Conservation (phyloP, 2,329 filamentous ascomycete species). For the Blastomyces gilchristii region DNA sequence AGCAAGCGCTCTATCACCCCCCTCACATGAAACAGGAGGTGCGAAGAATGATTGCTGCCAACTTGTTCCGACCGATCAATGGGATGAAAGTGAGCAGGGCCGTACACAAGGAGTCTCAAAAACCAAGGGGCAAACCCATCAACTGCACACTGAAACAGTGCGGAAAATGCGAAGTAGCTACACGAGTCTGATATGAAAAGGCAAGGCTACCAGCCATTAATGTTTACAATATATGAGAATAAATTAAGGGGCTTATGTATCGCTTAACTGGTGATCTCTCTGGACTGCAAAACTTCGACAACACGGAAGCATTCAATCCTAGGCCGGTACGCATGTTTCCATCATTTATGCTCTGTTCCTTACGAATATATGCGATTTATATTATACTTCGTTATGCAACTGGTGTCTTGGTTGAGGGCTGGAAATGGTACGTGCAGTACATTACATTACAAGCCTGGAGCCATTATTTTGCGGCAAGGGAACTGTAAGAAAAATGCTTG, state of each 20-base stretch:
- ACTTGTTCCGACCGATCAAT: background rate
- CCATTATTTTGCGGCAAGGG: background rate
- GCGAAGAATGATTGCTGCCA: constrained; percentile 5
- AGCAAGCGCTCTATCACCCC: background rate
- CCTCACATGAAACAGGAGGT: background rate
- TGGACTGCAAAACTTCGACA: background rate
- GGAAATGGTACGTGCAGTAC: background rate
- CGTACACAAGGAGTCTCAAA: background rate
- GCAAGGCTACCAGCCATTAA: background rate
- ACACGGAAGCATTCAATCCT: background rate
- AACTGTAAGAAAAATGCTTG: background rate
- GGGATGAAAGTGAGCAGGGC: background rate
- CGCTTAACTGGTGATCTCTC: background rate
- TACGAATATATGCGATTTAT: background rate
- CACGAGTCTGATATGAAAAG: background rate
- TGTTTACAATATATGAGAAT: background rate
- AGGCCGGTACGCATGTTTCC: background rate
- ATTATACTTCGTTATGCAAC: background rate
- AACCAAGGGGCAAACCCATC: background rate
- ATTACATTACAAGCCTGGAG: background rate
- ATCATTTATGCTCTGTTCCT: background rate
- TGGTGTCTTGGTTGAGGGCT: background rate
- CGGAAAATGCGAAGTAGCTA: background rate
- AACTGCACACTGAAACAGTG: background rate
- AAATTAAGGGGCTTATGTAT: background rate